These are phyloP conservation scores for Globisporangium cederbergense DNA, from an alignment of 352 stramenopile species.

Conservation along the genomic window DNA sequence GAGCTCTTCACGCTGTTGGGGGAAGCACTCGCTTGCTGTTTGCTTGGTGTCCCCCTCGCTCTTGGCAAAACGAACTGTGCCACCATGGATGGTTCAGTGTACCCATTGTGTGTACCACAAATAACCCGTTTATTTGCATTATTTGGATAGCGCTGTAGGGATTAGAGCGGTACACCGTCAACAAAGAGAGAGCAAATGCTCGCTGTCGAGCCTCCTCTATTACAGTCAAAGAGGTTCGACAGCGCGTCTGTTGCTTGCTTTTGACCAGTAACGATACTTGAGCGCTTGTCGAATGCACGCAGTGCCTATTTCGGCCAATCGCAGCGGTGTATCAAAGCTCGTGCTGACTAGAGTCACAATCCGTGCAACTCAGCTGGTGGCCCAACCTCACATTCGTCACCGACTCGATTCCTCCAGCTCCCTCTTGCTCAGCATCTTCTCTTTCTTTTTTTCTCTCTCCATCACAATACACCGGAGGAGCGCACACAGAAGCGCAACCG, in stretches of 20 bases:
- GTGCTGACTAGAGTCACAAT: not conserved
- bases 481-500: constrained; percentile 1
- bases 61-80: not conserved
- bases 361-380: not conserved
- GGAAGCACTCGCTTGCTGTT: not conserved
- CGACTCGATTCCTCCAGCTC: not conserved
- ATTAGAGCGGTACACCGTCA: too few species aligned
- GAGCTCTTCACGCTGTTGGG: not conserved
- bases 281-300: too few species aligned
- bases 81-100: not conserved
- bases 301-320: too few species aligned
- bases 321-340: too few species aligned
- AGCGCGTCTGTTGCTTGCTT: too few species aligned
- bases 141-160: too few species aligned
- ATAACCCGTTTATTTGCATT: too few species aligned
- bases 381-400: not conserved
- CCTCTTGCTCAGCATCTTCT: not conserved
- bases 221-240: too few species aligned
- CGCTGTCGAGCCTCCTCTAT: too few species aligned
- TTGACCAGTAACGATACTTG: too few species aligned
- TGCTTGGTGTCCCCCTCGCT: constrained; percentile 4
- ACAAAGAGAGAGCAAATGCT: too few species aligned
- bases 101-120: too few species aligned
- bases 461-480: not conserved
- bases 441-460: constrained; percentile 2